phyloP scores from a whole-genome alignment of 2,329 filamentous ascomycete species.

The Mycogone perniciosa region DNA sequence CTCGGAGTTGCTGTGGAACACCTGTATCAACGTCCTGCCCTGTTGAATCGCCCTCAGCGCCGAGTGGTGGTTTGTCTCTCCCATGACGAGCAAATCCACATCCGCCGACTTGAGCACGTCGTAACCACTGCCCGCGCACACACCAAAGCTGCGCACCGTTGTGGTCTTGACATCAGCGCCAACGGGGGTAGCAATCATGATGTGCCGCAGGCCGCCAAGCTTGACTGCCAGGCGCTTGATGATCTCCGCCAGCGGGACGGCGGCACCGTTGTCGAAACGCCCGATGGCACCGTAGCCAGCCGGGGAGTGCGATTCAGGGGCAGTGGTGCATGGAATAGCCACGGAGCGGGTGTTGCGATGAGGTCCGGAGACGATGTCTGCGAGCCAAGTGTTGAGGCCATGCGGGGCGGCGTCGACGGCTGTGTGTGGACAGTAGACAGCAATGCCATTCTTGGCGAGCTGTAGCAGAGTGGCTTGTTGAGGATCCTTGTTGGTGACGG shows the following conservation, averaged over 20 bases:
- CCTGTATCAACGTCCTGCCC: slow-evolving; percentile 72
- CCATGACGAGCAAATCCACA: slow-evolving; percentile 81
- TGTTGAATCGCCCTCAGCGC: slow-evolving; percentile 80
- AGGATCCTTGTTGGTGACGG: slow-evolving; percentile 73
- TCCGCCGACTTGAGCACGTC: slow-evolving; percentile 63
- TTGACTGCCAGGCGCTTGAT: slow-evolving; percentile 54
- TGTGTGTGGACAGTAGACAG: slow-evolving; percentile 93
- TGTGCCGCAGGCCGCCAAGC: slow-evolving; percentile 56
- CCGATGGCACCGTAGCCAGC: slow-evolving; percentile 49
- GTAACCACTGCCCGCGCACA: slow-evolving; percentile 85
- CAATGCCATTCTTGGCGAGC: slow-evolving; percentile 79
- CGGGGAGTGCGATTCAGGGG: slow-evolving; percentile 38
- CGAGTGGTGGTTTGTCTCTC: slow-evolving; percentile 90
- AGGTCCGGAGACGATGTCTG: slow-evolving; percentile 66
- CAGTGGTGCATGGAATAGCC: slow-evolving; percentile 38
- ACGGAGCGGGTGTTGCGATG: slow-evolving; percentile 35
- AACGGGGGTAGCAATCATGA: slow-evolving; percentile 48
- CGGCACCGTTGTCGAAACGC: slow-evolving; percentile 28
- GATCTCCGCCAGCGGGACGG: slow-evolving; percentile 37
- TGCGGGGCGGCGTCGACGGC: slow-evolving; percentile 81
- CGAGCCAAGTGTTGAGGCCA: slow-evolving; percentile 91
- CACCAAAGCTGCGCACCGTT: slow-evolving; percentile 63
- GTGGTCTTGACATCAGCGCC: slow-evolving; percentile 30
- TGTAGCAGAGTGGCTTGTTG: slow-evolving; percentile 82
- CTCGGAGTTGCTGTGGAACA: slow-evolving; percentile 94